Base-by-base conservation (phyloP, 306 rosid species). In the Prunus kanzakura region DNA sequence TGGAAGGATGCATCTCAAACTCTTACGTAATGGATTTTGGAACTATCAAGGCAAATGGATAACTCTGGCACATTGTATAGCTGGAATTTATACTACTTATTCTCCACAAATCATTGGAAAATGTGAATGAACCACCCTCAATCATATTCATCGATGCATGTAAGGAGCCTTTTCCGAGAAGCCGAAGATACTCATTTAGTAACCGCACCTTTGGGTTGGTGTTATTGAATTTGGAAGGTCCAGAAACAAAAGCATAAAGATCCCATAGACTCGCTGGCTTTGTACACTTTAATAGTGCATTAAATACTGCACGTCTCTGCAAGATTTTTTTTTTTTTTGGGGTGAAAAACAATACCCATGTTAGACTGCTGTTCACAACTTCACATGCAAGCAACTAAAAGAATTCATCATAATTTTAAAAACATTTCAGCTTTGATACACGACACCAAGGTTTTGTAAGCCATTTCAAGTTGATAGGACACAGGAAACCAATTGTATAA, bases 1-100 rank as follows among this genome's bases (percentile, higher is more conserved):
- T 74, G 81, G 73, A 64, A 58, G 50, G 72, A 72, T 67, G 76
- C 61, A 74, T 68, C 78, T 69, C 66, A 65, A 82, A 75, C 54
- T 73, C 87, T 83, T 88, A 95, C 99, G 89, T 83, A 58, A 95
- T 84, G 76, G 74, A 56, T 67, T 86, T 86, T 73, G 97, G 99
- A 79, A 95, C 87, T 65, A 95, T 85, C 88, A 95, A 86, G 79
- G 99, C 96, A 84, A 92, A 95, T 79, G 99, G 99, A 82, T 95
- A 95, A 79, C 70, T 95, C 78, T 80, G 97, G 84, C 96, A 95
- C 89, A 92, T 64, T 72, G 86, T 69, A 82, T 92, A 91, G 79
- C 56, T 82, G 76, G 88, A 88, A 79, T 95, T 95, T 80, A 91
- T 77, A 60, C 85, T 80, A 76, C 92, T 95, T 84, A 95, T 92